A percentile compares a stretch with the other conserved stretches of the same genome.
These are phyloP conservation scores for Cicer bijugum DNA, from an alignment of 306 rosid genomes.

Conservation along the genomic window DNA sequence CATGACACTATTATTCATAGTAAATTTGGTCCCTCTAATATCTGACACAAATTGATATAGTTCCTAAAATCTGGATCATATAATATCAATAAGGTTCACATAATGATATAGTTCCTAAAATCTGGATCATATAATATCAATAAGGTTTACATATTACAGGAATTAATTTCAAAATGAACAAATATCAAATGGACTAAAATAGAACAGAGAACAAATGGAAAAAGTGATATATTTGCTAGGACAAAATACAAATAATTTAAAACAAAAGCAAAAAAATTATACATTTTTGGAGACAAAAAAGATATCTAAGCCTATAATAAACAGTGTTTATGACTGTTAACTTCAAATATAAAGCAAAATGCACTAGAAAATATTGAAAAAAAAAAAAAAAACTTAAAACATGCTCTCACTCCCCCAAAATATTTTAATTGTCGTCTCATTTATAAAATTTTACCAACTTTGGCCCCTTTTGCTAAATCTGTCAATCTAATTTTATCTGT, in stretches of 20 bases:
- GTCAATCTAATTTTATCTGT: neutral
- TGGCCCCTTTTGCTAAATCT: neutral
- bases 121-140: neutral
- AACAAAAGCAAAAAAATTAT: neutral
- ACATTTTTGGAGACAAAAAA: neutral
- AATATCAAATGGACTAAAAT: neutral
- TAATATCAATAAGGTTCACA: neutral
- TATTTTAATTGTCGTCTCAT: neutral
- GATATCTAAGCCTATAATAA: neutral
- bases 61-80: neutral
- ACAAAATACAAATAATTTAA: neutral
- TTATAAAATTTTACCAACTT: neutral
- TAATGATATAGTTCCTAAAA: no score
- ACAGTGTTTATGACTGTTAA: constrained; percentile 15
- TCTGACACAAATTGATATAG: neutral
- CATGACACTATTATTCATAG: constrained; percentile 22
- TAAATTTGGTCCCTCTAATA: neutral
- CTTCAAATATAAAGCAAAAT: constrained; percentile 11
- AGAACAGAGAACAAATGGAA: neutral
- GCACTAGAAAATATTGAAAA: constrained; percentile 14
- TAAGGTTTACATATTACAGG: neutral
- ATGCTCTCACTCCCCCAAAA: neutral
- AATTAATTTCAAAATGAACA: constrained; percentile 8
- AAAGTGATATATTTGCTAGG: neutral
- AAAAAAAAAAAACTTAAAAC: neutral